Base-by-base conservation (phyloP, 2,329 filamentous ascomycete genomes). In the Rhinocladiella similis region DNA sequence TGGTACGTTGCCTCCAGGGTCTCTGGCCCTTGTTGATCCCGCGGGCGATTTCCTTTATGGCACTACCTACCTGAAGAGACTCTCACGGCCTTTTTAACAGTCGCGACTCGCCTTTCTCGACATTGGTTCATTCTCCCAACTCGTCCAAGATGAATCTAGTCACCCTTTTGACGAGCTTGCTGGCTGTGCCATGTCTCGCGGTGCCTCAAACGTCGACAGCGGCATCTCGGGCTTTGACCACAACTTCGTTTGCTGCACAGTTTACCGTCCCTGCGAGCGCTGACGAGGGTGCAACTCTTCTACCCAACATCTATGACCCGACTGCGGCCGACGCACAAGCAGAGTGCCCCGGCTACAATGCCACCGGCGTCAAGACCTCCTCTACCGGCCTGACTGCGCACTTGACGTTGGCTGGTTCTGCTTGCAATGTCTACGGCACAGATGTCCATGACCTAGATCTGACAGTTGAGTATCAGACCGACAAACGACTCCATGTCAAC, bases 341-440 rank as follows among this genome's bases (percentile, higher is more conserved):
- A 9, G 76, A 83, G 1, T 94, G 83, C 63, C 82, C 83, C 2
- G 83, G 83, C 1, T 86, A 85, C 67, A 81, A 69, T 51, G 82
- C 81, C 2, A 79, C 75, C 2, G 71, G 78, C 57, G 73, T 85
- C 10, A 63, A 75, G 41, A 69, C 76, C 20, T 77, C 72, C 12
- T 63, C 70, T 3, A 67, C 70, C 57, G 82, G 82, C 3, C 73
- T 85, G 50, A 79, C 73, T 2, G 83, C 82, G 6, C 76, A 72
- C 3, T 66, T 85, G 63, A 73, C 65, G 0, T 68, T 85, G 51
- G 81, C 80, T 36, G 83, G 82, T 2, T 63, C 74, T 19, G 68
- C 81, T 27, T 85, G 90, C 75, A 88, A 93, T 70, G 82, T 84
- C 19, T 95, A 93, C 62, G 90, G 91, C 0, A 87, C 80, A 6